phyloP scores from a whole-genome alignment of 106 monocot species.

The Dioscorea alata region DNA sequence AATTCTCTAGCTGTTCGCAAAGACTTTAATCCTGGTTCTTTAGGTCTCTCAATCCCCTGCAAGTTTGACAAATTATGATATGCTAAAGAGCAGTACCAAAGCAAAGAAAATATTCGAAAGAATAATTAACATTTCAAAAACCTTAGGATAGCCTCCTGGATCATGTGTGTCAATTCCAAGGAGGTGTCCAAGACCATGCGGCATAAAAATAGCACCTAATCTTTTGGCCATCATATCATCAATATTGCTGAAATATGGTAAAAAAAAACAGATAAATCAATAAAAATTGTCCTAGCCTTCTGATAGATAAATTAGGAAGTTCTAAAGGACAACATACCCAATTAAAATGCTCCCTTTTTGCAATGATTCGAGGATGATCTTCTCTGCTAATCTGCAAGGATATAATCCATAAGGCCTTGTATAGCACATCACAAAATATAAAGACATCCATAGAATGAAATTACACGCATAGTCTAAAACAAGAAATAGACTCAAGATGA shows the following conservation, averaged over 20 bases:
- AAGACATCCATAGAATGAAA: no score
- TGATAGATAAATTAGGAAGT: not conserved
- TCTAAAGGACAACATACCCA: constrained; percentile 44
- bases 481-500: no score
- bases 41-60: constrained; percentile 84
- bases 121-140: constrained; percentile 7
- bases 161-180: constrained; percentile 99
- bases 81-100: constrained; percentile 1
- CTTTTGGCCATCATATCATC: constrained; percentile 84
- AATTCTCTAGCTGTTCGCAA: constrained; percentile 71
- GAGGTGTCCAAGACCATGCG: constrained; percentile 97
- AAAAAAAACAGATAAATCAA: no score
- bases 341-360: constrained; percentile 42
- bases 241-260: constrained; percentile 44
- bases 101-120: not conserved
- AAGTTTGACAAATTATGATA: not conserved
- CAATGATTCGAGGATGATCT: constrained; percentile 70
- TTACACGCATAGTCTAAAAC: no score
- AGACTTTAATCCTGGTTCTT: constrained; percentile 68
- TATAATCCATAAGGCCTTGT: no score
- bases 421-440: no score
- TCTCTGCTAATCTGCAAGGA: constrained; percentile 77
- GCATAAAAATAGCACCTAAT: constrained; percentile 90
- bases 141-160: constrained; percentile 91
- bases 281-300: no score